A percentile compares a stretch with the other conserved stretches of the same genome.
Conservation (phyloP, 2,329 filamentous ascomycete species). For the Corinectria fuckeliana region DNA sequence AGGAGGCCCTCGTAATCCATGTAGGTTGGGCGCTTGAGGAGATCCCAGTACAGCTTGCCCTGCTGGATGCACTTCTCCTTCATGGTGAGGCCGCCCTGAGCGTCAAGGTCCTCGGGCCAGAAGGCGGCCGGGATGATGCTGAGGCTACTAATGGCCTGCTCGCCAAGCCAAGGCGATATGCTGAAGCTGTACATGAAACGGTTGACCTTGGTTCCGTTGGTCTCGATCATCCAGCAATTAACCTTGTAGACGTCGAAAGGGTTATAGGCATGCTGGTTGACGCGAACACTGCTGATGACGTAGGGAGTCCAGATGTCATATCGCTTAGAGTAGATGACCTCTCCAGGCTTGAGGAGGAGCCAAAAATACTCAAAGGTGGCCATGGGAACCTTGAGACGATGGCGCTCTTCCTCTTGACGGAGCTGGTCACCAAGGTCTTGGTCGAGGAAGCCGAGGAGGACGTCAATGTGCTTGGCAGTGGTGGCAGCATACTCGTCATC, state of each 20-base stretch:
- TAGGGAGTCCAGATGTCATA: conserved; percentile 50
- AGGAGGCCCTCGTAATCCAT: conserved; percentile 54
- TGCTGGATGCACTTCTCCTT: conserved; percentile 47
- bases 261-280: conserved; percentile 15
- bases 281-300: conserved; percentile 46
- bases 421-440: conserved; percentile 46
- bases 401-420: conserved; percentile 49
- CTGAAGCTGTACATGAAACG: conserved; percentile 47
- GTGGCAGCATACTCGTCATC: conserved; percentile 48
- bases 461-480: conserved; percentile 53
- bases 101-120: conserved; percentile 46
- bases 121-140: conserved; percentile 51
- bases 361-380: conserved; percentile 55
- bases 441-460: conserved; percentile 53
- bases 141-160: conserved; percentile 51
- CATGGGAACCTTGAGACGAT: conserved; percentile 45
- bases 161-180: conserved; percentile 50
- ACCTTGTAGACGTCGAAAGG: conserved; percentile 38
- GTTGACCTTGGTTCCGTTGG: conserved; percentile 41
- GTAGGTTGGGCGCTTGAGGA: conserved; percentile 53
- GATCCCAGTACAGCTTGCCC: conserved; percentile 55
- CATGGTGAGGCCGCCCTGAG: conserved; percentile 42
- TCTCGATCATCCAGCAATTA: conserved; percentile 52
- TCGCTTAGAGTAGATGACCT: conserved; percentile 51
- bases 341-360: conserved; percentile 54